Conservation (phyloP, 257 asterid species). For the Przewalskia tangutica region DNA sequence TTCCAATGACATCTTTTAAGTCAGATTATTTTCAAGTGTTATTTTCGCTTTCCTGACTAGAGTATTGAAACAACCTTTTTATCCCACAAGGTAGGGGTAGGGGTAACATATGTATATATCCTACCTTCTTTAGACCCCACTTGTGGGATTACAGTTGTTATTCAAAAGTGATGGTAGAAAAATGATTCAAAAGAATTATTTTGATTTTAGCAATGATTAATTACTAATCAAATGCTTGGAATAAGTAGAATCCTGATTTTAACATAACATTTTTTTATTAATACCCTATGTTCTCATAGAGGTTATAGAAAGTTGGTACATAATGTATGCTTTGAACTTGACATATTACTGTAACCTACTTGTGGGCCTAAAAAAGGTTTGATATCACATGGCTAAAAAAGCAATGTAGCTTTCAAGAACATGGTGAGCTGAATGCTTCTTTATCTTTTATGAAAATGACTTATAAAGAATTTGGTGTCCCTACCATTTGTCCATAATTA, state of each 20-base stretch:
- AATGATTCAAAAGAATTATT: background rate
- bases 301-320: background rate
- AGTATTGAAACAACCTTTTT: too few relatives aligned
- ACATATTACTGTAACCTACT: constrained; percentile 15
- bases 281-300: background rate
- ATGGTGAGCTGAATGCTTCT: constrained; percentile 22
- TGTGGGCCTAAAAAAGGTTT: constrained; percentile 27
- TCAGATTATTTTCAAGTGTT: background rate
- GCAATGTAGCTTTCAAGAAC: constrained; percentile 34
- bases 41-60: too few relatives aligned
- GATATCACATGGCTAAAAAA: constrained; percentile 25
- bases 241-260: background rate
- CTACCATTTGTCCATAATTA: constrained; percentile 22
- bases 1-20: background rate
- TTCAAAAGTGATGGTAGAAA: background rate
- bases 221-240: background rate
- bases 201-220: background rate
- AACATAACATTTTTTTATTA: background rate
- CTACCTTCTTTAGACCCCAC: too few relatives aligned
- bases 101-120: too few relatives aligned
- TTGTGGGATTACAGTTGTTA: background rate
- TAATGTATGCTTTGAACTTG: constrained; percentile 9
- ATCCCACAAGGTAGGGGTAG: too few relatives aligned
- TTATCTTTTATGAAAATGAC: constrained; percentile 24
- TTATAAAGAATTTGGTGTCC: constrained; percentile 27